Base-by-base conservation (phyloP, 169 alveolate genomes). In the Cryptosporidium tyzzeri region DNA sequence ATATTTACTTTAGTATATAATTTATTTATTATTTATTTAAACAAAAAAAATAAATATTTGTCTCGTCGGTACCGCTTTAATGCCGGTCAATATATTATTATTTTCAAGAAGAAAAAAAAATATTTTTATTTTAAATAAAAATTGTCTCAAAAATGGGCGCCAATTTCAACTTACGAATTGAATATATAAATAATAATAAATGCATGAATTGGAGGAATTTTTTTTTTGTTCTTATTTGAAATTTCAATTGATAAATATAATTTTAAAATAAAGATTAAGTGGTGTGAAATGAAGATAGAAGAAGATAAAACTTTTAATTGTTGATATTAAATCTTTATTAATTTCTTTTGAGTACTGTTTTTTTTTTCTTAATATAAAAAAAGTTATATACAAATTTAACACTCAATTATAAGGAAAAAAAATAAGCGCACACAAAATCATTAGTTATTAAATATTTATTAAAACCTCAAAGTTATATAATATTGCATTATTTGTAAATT, bases 1-100 rank as follows among this genome's bases (percentile, higher is more conserved):
- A 55, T 55, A 55, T 21, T 55, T 16, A 9, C 48, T 26, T 26
- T 55, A 21, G 10, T 9, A n/a, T 9, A 16, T 21, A 9, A 16
- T 23, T 55, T 55, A 55, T 21, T 4, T 6, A 55, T 55, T 4
- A 18, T 55, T 18, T 55, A 3, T 21, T 55, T 53, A 53, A n/a
- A 31, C 35, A 53, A 53, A 55, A 55, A 51, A 18, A 8, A 55
- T 6, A 21, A 55, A 21, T 55, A 48, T 45, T 26, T 70, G 84
- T 70, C 84, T 70, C 84, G 62, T 45, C 62, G 62, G 37, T 70
- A 70, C 84, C 84, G 84, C 84, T 10, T 21, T 5, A 21, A 14
- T 70, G 45, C 67, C 33, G 6, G 67, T 50, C 29, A 45, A 55
- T 14, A 14, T 14, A 14, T 48, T 48, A 41, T 41, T 41, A 39